phyloP scores from a whole-genome alignment of 2,329 filamentous ascomycete species.

The Trichoderma sp. region DNA sequence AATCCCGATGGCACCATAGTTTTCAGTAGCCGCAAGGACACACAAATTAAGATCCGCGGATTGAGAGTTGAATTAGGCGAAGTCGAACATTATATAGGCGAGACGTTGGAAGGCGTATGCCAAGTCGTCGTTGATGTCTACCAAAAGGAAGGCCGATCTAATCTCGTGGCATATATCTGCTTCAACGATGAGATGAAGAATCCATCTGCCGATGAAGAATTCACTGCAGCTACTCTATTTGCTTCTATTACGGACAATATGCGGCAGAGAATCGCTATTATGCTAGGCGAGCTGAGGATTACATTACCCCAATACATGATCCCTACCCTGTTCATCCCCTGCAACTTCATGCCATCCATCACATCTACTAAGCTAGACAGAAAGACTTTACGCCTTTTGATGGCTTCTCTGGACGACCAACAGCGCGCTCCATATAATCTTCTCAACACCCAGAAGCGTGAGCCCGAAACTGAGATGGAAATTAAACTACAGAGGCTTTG shows the following conservation, averaged over 20 bases:
- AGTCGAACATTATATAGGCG: slow-evolving; percentile 21
- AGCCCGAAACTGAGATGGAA: slow-evolving; percentile 22
- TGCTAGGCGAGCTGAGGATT: not conserved
- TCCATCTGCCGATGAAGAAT: not conserved
- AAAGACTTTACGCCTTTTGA: not conserved
- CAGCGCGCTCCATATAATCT: not conserved
- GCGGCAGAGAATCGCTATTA: slow-evolving; percentile 12
- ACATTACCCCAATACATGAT: slow-evolving; percentile 24
- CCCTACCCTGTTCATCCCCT: slow-evolving; percentile 22
- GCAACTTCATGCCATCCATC: slow-evolving; percentile 23
- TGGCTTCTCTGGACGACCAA: not conserved
- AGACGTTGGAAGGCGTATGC: not conserved
- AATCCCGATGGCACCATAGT: slow-evolving; percentile 38
- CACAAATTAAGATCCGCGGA: slow-evolving; percentile 56
- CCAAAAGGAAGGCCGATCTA: not conserved
- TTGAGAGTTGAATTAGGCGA: slow-evolving; percentile 48
- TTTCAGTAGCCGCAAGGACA: slow-evolving; percentile 52
- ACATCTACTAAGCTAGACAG: slow-evolving; percentile 22
- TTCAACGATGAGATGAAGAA: not conserved
- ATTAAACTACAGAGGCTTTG: slow-evolving; percentile 28
- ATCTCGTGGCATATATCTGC: slow-evolving; percentile 5
- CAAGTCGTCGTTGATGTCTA: slow-evolving; percentile 13
- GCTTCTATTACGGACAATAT: not conserved
- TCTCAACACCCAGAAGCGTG: not conserved
- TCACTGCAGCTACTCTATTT: slow-evolving; percentile 10